phyloP scores from a whole-genome alignment of 2,329 filamentous ascomycete genomes.

The Juglanconis sp. region DNA sequence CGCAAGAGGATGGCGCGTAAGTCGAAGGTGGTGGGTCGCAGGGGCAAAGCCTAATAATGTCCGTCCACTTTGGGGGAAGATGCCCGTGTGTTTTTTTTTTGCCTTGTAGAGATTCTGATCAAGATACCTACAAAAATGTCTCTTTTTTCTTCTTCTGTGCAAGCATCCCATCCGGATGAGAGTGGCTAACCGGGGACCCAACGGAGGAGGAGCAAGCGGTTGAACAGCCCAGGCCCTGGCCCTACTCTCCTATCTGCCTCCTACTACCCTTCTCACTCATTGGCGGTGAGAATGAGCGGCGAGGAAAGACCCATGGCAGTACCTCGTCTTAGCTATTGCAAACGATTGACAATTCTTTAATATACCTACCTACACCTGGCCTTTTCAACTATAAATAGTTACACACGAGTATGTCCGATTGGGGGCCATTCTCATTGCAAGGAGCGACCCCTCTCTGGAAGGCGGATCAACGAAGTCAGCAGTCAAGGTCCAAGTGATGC shows the following conservation, averaged over 20 bases:
- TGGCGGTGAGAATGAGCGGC: no score
- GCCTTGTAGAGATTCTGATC: background rate
- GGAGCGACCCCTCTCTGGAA: no score
- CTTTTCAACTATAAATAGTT: no score
- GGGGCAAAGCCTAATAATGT: background rate
- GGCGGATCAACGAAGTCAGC: background rate
- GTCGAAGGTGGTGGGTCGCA: conserved; percentile 40
- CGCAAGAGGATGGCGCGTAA: conserved; percentile 79
- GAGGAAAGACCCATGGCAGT: no score
- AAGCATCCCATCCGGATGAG: background rate
- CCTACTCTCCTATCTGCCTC: no score
- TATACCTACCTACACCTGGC: no score
- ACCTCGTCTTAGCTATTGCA: no score
- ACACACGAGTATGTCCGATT: no score
- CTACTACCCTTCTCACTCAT: no score
- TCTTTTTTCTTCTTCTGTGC: background rate
- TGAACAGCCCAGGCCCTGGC: background rate
- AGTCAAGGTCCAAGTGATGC: background rate
- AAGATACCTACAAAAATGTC: background rate
- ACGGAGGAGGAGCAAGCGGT: background rate
- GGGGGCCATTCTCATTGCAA: no score
- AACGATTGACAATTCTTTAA: no score
- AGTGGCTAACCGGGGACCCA: no score
- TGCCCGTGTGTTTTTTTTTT: background rate
- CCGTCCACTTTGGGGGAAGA: background rate